Evolutionary conservation across 2,329 filamentous ascomycete genomes (phyloP).

Genomic region (Aureobasidium lini): DNA sequence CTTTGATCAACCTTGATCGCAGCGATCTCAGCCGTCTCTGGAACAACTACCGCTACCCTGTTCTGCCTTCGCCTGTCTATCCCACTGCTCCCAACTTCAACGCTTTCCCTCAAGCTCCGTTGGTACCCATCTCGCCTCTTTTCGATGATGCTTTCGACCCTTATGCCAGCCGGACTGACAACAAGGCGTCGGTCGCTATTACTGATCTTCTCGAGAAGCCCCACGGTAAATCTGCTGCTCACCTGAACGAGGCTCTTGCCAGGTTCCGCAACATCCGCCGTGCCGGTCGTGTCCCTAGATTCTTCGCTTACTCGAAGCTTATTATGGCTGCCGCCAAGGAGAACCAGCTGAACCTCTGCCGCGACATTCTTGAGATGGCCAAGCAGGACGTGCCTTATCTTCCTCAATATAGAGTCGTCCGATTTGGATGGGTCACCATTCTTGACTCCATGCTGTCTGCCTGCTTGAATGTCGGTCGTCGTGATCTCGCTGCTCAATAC

Average conservation of each 20-base stretch:
- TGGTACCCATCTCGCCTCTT: conserved; percentile 47
- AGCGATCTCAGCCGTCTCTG: conserved; percentile 46
- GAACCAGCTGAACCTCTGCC: conserved; percentile 70
- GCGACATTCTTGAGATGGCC: conserved; percentile 84
- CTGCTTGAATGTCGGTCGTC: conserved; percentile 75
- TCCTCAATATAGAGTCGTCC: conserved; percentile 75
- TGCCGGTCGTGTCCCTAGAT: conserved; percentile 81
- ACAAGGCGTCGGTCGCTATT: conserved; percentile 85
- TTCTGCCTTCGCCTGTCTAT: conserved; percentile 40
- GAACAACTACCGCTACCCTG: conserved; percentile 50
- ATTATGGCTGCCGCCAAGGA: conserved; percentile 88
- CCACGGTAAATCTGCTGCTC: conserved; percentile 61
- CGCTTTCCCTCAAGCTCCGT: conserved; percentile 33
- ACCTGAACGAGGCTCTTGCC: conserved; percentile 67
- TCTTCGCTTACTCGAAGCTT: conserved; percentile 94
- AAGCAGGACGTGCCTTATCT: conserved; percentile 80
- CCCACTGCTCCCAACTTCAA: conserved; percentile 42
- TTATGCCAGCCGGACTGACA: conserved; percentile 82
- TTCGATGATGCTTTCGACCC: conserved; percentile 84
- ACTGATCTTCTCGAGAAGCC: conserved; percentile 81
- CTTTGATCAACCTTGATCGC: conserved; percentile 46
- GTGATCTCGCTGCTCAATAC: conserved; percentile 72
- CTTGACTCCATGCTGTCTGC: conserved; percentile 94
- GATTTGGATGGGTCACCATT: conserved; percentile 94
- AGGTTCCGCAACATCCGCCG: conserved; percentile 92